phyloP scores from a whole-genome alignment of 2,329 filamentous ascomycete species.

The Fusarium hainanense region DNA sequence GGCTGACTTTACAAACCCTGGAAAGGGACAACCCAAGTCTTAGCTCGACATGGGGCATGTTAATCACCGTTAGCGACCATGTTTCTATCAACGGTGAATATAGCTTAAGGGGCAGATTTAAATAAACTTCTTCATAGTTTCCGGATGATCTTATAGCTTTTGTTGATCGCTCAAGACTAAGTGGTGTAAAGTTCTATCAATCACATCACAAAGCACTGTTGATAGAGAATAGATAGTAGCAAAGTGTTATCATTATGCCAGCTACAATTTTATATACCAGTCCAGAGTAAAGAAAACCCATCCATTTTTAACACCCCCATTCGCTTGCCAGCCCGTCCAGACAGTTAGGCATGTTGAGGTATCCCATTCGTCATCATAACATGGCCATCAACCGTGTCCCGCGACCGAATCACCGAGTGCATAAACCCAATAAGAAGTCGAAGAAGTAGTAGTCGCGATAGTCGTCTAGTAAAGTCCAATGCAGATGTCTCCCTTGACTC shows the following conservation, averaged over 20 bases:
- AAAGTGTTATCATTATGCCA: constrained; percentile 27
- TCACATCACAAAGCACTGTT: not conserved
- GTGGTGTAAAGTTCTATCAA: too few species aligned
- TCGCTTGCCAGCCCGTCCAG: constrained; percentile 33
- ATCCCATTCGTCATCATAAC: constrained; percentile 39
- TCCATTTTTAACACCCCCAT: constrained; percentile 28
- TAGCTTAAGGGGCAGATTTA: not conserved
- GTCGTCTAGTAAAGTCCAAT: constrained; percentile 52
- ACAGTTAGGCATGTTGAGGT: constrained; percentile 31
- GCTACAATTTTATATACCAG: constrained; percentile 37
- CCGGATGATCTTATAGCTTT: not conserved
- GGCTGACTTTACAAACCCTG: constrained; percentile 14
- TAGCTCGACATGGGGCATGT: constrained; percentile 13
- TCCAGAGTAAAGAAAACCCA: constrained; percentile 25
- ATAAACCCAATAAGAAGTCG: not conserved
- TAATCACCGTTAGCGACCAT: not conserved
- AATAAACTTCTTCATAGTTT: not conserved
- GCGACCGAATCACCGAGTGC: constrained; percentile 28
- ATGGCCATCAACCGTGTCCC: constrained; percentile 27
- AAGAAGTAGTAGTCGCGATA: not conserved
- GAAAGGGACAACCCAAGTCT: constrained; percentile 22
- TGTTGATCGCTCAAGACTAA: not conserved
- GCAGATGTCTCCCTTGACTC: constrained; percentile 70
- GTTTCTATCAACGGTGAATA: not conserved
- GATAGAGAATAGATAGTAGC: constrained; percentile 20